Evolutionary conservation across 2,329 filamentous ascomycete genomes (phyloP).

Genomic region (Pestalotiopsis sp.): DNA sequence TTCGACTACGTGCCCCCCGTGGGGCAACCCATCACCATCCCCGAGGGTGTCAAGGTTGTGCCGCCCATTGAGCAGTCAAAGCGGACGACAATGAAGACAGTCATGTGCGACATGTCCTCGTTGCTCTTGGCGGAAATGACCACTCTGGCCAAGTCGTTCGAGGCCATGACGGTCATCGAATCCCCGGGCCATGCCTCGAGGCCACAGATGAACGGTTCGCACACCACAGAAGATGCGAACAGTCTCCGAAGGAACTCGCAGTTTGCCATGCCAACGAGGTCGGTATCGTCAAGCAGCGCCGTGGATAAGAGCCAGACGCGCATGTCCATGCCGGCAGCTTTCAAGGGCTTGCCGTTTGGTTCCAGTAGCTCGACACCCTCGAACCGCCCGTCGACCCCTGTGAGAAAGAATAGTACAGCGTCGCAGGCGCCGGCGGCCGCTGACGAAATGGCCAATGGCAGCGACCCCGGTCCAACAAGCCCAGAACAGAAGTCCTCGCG

Average conservation of each 20-base stretch:
- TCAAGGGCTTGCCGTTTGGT: slow-evolving; percentile 43
- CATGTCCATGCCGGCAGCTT: slow-evolving; percentile 77
- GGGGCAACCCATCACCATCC: slow-evolving; percentile 53
- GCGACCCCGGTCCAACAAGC: slow-evolving; percentile 36
- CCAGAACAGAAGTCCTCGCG: slow-evolving; percentile 40
- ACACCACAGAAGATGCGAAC: slow-evolving; percentile 42
- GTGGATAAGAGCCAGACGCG: slow-evolving; percentile 63
- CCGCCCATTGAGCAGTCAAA: slow-evolving; percentile 69
- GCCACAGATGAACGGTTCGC: slow-evolving; percentile 41
- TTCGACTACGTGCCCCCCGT: slow-evolving; percentile 67
- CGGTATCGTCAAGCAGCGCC: slow-evolving; percentile 52
- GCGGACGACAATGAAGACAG: slow-evolving; percentile 77
- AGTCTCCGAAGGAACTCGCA: slow-evolving; percentile 56
- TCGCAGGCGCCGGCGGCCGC: slow-evolving; percentile 50
- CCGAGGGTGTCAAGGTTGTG: slow-evolving; percentile 69
- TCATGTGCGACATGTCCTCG: slow-evolving; percentile 78
- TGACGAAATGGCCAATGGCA: slow-evolving; percentile 41
- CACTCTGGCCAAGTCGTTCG: slow-evolving; percentile 69
- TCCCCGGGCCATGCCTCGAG: slow-evolving; percentile 62
- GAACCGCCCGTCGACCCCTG: slow-evolving; percentile 49
- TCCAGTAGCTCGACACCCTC: slow-evolving; percentile 47
- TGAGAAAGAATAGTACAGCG: slow-evolving; percentile 41
- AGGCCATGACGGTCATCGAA: slow-evolving; percentile 73
- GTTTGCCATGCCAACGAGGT: slow-evolving; percentile 50
- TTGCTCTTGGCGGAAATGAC: slow-evolving; percentile 75